Percentiles rank a stretch among this genome's conserved stretches.
Conservation (phyloP, 768 basidiomycete genomes). For the Termitomyces sp. region DNA sequence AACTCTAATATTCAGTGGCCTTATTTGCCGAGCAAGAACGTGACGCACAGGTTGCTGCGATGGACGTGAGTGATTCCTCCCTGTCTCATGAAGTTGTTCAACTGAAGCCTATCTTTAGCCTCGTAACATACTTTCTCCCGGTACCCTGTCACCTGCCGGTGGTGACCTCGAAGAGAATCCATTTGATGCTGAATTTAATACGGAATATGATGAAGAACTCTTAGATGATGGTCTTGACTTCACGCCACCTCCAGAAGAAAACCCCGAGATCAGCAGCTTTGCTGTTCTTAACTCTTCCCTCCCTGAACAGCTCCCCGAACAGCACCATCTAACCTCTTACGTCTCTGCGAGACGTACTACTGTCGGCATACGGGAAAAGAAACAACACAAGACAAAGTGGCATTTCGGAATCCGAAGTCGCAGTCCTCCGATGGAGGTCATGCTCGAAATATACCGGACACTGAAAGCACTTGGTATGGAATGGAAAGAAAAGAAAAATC, state of each 20-base stretch:
- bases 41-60: constrained; percentile 69
- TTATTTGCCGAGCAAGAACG: constrained; percentile 83
- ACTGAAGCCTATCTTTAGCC: constrained; percentile 37
- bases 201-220: constrained; percentile 42
- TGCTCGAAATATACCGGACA: constrained; percentile 97
- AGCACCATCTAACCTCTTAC: constrained; percentile 68
- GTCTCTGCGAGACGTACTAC: constrained; percentile 47
- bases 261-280: constrained; percentile 56
- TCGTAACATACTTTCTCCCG: constrained; percentile 62
- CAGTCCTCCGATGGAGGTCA: constrained; percentile 97
- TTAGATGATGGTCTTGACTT: constrained; percentile 34
- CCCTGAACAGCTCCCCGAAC: constrained; percentile 53
- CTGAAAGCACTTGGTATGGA: constrained; percentile 90
- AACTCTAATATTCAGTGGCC: constrained; percentile 41
- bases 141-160: constrained; percentile 56
- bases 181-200: constrained; percentile 71
- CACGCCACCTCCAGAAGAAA: constrained; percentile 16
- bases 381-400: constrained; percentile 84
- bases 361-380: constrained; percentile 44
- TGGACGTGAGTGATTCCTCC: constrained; percentile 57
- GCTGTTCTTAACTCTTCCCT: constrained; percentile 89
- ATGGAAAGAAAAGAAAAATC: constrained; percentile 87
- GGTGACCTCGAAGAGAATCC: constrained; percentile 70
- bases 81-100: not conserved
- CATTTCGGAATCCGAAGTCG: constrained; percentile 97